Evolutionary conservation across 1,284 basidiomycete species (phyloP).

Genomic region (Gastroboletus turbinatus): DNA sequence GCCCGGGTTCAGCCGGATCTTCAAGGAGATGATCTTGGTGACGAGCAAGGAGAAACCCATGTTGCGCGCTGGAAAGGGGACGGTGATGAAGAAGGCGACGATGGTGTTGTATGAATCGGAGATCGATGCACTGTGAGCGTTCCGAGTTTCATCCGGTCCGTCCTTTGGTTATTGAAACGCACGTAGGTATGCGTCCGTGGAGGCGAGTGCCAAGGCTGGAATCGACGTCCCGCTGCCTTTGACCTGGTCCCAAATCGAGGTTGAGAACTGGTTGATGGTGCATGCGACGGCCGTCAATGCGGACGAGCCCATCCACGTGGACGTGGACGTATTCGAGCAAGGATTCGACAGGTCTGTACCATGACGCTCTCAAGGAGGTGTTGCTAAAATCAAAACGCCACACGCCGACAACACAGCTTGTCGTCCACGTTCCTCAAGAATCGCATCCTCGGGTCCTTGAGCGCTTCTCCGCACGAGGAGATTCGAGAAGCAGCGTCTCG

Average conservation of each 20-base stretch:
- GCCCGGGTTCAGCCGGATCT: conserved; percentile 35
- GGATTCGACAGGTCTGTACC: conserved; percentile 27
- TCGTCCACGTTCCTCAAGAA: conserved; percentile 28
- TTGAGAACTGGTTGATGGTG: conserved; percentile 27
- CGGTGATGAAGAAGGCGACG: conserved; percentile 30
- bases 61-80: conserved; percentile 29
- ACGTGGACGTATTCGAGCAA: conserved; percentile 26
- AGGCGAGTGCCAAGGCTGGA: conserved; percentile 13
- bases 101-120: conserved; percentile 27
- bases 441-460: conserved; percentile 21
- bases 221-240: conserved; percentile 16
- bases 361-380: background rate
- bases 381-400: background rate
- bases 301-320: conserved; percentile 6
- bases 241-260: conserved; percentile 17
- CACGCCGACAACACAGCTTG: conserved; percentile 6
- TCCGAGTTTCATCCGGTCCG: too few species aligned
- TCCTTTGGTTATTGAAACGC: background rate
- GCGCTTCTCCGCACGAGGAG: conserved; percentile 4
- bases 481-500: conserved; percentile 8
- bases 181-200: conserved; percentile 17
- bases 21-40: conserved; percentile 35
- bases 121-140: conserved; percentile 23
- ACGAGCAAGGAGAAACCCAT: conserved; percentile 28
- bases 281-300: conserved; percentile 28